Percentiles rank a stretch among this genome's conserved stretches.
These are phyloP conservation scores for Porcisia hertigi DNA, from an alignment of 208 protist genomes.

Conservation along the genomic window DNA sequence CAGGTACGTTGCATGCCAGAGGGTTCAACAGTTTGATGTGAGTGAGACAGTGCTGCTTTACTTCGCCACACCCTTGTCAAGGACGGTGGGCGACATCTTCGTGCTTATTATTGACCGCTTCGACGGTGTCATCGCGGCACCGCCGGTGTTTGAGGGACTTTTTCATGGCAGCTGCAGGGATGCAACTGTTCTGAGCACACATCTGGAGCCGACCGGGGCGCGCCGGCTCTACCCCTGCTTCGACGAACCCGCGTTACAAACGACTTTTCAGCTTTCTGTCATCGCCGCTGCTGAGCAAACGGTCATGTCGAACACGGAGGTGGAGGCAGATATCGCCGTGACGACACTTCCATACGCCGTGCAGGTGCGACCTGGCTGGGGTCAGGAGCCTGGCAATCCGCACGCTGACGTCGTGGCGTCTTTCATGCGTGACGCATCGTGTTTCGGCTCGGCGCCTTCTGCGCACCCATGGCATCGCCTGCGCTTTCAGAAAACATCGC, in stretches of 20 bases:
- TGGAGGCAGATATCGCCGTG: conserved; percentile 34
- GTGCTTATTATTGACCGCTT: conserved; percentile 42
- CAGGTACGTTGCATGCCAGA: conserved; percentile 18
- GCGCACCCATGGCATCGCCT: conserved; percentile 13
- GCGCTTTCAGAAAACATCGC: conserved; percentile 52
- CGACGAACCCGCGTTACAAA: conserved; percentile 63
- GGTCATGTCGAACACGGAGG: conserved; percentile 54
- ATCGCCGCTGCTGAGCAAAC: conserved; percentile 30
- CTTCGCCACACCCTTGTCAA: conserved; percentile 38
- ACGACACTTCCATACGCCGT: conserved; percentile 11
- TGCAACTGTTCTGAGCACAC: conserved; percentile 48
- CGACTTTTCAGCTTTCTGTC: conserved; percentile 63
- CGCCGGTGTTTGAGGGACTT: conserved; percentile 28
- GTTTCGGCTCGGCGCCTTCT: background rate
- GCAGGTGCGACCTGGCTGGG: background rate
- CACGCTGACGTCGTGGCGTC: background rate
- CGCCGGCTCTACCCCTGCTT: conserved; percentile 69
- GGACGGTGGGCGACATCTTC: conserved; percentile 35
- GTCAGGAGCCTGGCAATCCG: background rate
- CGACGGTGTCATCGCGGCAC: conserved; percentile 35
- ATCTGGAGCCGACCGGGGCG: conserved; percentile 67
- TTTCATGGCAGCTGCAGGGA: conserved; percentile 44
- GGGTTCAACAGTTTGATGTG: background rate
- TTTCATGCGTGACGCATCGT: background rate
- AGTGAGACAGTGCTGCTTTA: conserved; percentile 47